Conservation (phyloP, 176 grass and related monocot genomes). For the Panicum miliaceum region DNA sequence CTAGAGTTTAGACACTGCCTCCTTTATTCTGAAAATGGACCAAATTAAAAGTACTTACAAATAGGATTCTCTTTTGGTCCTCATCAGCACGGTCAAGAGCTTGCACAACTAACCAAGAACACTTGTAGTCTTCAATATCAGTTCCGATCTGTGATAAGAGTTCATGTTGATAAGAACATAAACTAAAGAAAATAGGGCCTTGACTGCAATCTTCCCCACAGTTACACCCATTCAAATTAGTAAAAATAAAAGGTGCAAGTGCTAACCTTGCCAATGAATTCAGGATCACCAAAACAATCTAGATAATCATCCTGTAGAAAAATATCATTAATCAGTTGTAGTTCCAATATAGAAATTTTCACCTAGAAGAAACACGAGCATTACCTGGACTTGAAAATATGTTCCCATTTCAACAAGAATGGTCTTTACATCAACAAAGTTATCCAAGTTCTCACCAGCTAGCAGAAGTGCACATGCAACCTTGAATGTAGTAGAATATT, state of each 20-base stretch:
- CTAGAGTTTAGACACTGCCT: constrained; percentile 18
- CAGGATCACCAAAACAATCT: constrained; percentile 96
- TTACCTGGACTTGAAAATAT: constrained; percentile 97
- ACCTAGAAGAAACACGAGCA: not conserved
- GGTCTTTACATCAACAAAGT: constrained; percentile 79
- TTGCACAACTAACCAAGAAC: constrained; percentile 97
- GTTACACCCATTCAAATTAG: not conserved
- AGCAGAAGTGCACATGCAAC: constrained; percentile 95
- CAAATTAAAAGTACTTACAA: constrained; percentile 53
- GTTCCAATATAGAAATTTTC: constrained; percentile 19
- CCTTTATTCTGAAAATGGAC: constrained; percentile 29
- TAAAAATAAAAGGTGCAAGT: not conserved
- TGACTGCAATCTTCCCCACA: not conserved
- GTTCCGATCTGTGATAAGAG: constrained; percentile 84
- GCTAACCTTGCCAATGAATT: constrained; percentile 88
- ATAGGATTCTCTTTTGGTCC: constrained; percentile 65
- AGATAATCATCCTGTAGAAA: constrained; percentile 92
- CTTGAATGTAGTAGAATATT: constrained; percentile 47
- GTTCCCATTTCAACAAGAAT: constrained; percentile 98
- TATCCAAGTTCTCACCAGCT: constrained; percentile 83
- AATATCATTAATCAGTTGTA: constrained; percentile 29
- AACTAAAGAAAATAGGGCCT: constrained; percentile 29
- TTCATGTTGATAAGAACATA: constrained; percentile 33
- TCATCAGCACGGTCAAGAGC: constrained; percentile 72
- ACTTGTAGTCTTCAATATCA: constrained; percentile 96